These are phyloP conservation scores for Candida taoyuanica DNA, from an alignment of 805 yeast species.

Conservation along the genomic window DNA sequence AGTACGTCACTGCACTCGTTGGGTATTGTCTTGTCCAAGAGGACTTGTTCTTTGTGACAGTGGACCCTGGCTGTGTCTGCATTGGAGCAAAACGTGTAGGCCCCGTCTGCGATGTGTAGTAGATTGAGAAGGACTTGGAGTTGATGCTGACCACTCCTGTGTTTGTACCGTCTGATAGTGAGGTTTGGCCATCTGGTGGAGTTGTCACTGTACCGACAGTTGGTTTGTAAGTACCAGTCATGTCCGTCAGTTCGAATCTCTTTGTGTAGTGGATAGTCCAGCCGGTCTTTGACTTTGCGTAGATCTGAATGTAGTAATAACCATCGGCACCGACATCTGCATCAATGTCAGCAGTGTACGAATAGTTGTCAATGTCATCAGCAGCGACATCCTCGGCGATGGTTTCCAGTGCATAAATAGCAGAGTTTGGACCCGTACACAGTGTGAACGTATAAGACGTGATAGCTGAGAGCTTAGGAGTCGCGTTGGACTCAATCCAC, in stretches of 20 bases:
- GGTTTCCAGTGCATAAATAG: constrained; percentile 38
- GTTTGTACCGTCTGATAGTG: constrained; percentile 31
- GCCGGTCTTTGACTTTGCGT: constrained; percentile 41
- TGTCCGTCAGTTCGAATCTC: constrained; percentile 60
- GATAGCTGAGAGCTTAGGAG: constrained; percentile 43
- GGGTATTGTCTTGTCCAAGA: constrained; percentile 64
- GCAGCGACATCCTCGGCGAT: constrained; percentile 29
- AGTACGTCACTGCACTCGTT: constrained; percentile 63
- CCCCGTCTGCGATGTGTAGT: constrained; percentile 81
- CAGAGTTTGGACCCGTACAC: constrained; percentile 61
- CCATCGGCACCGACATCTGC: constrained; percentile 56
- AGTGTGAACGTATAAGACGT: constrained; percentile 46
- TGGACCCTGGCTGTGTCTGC: constrained; percentile 82
- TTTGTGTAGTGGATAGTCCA: constrained; percentile 62
- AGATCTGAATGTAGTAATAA: constrained; percentile 65
- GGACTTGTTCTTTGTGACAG: constrained; percentile 49
- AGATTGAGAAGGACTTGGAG: constrained; percentile 54
- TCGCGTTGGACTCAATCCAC: constrained; percentile 57
- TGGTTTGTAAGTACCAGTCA: constrained; percentile 57
- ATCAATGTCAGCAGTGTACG: constrained; percentile 39
- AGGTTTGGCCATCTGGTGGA: constrained; percentile 39
- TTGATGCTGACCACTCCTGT: constrained; percentile 39
- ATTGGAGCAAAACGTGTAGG: constrained; percentile 80
- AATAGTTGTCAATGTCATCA: constrained; percentile 28
- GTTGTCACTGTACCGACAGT: constrained; percentile 43